phyloP scores from a whole-genome alignment of 306 rosid species.

The Castanea mollissima region DNA sequence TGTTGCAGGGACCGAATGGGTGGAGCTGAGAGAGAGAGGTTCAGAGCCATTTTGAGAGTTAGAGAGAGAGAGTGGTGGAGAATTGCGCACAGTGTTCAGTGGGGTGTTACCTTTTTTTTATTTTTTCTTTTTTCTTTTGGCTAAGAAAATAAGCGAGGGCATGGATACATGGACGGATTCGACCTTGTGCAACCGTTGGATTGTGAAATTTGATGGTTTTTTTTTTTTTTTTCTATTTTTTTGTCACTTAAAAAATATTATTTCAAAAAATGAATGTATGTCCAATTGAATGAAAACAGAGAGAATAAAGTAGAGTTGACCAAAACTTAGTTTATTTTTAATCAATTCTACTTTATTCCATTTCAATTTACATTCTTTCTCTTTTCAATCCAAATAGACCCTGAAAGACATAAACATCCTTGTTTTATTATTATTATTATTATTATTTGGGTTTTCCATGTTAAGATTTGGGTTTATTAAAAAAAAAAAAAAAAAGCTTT shows the following conservation, averaged over 20 bases:
- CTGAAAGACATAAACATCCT: no score
- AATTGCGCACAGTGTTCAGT: no score
- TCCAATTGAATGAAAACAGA: no score
- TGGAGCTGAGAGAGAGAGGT: slow-evolving; percentile 40
- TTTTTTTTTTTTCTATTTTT: not conserved
- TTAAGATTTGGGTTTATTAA: no score
- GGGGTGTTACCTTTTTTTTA: no score
- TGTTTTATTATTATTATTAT: no score
- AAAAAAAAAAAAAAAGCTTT: no score
- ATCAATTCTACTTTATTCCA: no score
- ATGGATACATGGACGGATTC: slow-evolving; percentile 8
- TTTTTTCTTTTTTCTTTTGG: not conserved
- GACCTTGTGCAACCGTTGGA: slow-evolving; percentile 11
- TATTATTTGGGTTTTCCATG: no score
- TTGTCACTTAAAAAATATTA: not conserved
- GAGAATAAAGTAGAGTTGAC: no score
- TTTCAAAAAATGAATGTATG: not conserved
- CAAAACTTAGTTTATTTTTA: no score
- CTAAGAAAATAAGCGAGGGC: not conserved
- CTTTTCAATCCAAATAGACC: no score
- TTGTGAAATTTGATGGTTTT: not conserved
- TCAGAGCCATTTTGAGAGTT: slow-evolving; percentile 51
- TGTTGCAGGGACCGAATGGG: slow-evolving; percentile 29
- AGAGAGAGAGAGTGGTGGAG: not conserved
- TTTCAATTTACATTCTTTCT: accelerated